Evolutionary conservation across 2,329 filamentous ascomycete species (phyloP), one percentile per base, ranked within the genome.

Genomic region (Byssothecium circinans): DNA sequence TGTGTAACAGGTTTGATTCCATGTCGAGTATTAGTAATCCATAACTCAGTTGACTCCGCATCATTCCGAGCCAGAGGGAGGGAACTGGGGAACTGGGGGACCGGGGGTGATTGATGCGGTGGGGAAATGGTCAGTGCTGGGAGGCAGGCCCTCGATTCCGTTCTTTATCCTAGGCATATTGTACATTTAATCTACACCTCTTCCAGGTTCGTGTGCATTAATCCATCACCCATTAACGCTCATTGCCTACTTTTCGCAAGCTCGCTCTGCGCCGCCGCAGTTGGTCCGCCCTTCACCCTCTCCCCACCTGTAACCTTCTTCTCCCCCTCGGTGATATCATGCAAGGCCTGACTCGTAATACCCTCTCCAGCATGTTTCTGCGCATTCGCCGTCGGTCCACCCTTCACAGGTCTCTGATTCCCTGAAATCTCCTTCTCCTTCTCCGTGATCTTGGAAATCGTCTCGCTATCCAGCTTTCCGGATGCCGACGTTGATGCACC

Each of bases 301-400:
- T 68, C 62, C 0, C 64, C 63, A 0, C 62, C 65, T 0, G 64
- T 68, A 22, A 65, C 49, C 56, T 64, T 61, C 57, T 70, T 67
- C 53, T 67, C 65, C 0, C 63, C 63, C 45, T 62, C 56, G 0
- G 60, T 68, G n/a, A 68, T 67, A 36, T 68, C 62, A 36, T 62
- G 57, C 39, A 68, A 50, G n/a, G 48, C 60, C 50, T 62, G 43
- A 33, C 64, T 65, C 1, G 58, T 64, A 20, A 67, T 68, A 1
- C 53, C 52, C 54, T 66, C 58, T 1, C 57, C 57, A 3, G 53
- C 62, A 49, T 67, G 64, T 30, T 61, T 45, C 52, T 68, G 63
- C 18, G 65, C 64, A 41, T 56, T 57, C 6, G 64, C 63, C 2
- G 66, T 66, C 0, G 65, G 65, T 0, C 64, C 64, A 2, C 57